A percentile compares a stretch with the other conserved stretches of the same genome.
Conservation (phyloP, 2,329 filamentous ascomycete genomes). For the Pseudogymnoascus sp. region DNA sequence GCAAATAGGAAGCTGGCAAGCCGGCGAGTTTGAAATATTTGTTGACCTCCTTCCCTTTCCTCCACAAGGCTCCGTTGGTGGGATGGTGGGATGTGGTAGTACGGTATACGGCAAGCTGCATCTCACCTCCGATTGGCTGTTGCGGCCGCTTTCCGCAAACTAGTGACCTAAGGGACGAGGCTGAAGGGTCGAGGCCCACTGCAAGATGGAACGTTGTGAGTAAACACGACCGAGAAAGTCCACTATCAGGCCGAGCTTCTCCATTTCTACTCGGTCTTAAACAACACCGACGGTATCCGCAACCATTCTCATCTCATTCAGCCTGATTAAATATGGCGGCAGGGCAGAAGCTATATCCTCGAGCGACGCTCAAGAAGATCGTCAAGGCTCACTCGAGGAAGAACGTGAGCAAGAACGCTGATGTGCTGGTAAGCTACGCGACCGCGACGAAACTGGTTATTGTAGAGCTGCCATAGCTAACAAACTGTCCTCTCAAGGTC, state of each 20-base stretch:
- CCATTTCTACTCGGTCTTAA: neutral
- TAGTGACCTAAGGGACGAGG: constrained; percentile 3
- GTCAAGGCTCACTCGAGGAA: constrained; percentile 80
- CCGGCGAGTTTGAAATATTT: neutral
- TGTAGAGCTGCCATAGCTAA: neutral
- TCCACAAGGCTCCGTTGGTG: neutral
- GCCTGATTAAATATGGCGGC: constrained; percentile 23
- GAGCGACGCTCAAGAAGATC: constrained; percentile 78
- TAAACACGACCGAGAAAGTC: neutral
- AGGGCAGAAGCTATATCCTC: constrained; percentile 70
- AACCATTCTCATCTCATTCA: neutral
- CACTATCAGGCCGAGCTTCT: neutral
- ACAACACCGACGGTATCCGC: neutral
- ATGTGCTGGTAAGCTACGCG: constrained; percentile 60
- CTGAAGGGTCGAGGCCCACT: neutral
- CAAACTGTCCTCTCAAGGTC: constrained; percentile 46
- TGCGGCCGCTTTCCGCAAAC: neutral
- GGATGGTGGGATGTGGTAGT: constrained; percentile 2
- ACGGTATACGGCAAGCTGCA: neutral
- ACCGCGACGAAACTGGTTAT: constrained; percentile 9
- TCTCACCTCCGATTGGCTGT: neutral
- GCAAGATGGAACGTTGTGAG: neutral
- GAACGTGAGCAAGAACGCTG: constrained; percentile 74
- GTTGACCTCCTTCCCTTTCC: neutral
- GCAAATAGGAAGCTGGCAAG: neutral